Evolutionary conservation across 768 basidiomycete species (phyloP).

Genomic region (Lactarius indigo): DNA sequence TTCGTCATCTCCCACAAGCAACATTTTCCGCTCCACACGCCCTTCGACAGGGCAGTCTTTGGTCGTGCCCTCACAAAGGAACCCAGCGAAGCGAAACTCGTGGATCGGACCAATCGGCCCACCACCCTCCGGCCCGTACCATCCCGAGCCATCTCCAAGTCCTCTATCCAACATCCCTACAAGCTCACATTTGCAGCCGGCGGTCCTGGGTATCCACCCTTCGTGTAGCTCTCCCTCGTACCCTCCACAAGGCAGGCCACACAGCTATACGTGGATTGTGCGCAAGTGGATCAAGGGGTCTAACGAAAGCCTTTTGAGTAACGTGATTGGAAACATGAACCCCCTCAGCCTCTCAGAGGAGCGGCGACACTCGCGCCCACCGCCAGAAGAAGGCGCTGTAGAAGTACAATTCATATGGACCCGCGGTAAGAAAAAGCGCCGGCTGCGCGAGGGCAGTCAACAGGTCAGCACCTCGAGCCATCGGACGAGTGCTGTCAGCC

Average conservation of each 20-base stretch:
- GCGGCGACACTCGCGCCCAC: constrained; percentile 21
- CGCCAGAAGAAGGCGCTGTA: constrained; percentile 32
- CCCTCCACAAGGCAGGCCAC: constrained; percentile 39
- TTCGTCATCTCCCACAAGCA: constrained; percentile 6
- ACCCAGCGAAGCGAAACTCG: constrained; percentile 27
- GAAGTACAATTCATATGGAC: constrained; percentile 83
- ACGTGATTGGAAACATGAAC: constrained; percentile 41
- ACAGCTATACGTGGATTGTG: constrained; percentile 72
- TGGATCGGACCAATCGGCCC: constrained; percentile 14
- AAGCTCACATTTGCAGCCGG: constrained; percentile 34
- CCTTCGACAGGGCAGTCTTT: constrained; percentile 10
- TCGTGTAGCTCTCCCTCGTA: constrained; percentile 49
- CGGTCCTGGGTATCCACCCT: constrained; percentile 68
- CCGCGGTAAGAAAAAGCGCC: constrained; percentile 40
- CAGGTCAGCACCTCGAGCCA: constrained; percentile 2
- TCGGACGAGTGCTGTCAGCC: background rate
- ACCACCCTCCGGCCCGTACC: constrained; percentile 15
- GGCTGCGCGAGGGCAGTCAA: background rate
- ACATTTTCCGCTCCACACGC: constrained; percentile 14
- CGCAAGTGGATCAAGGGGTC: constrained; percentile 68
- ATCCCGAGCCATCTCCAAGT: constrained; percentile 1
- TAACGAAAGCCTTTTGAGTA: constrained; percentile 44
- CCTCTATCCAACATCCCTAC: constrained; percentile 10
- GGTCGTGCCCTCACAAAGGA: constrained; percentile 1
- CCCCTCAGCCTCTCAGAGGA: constrained; percentile 23